Conservation (phyloP, 257 asterid species). For the Solanum dulcamara region DNA sequence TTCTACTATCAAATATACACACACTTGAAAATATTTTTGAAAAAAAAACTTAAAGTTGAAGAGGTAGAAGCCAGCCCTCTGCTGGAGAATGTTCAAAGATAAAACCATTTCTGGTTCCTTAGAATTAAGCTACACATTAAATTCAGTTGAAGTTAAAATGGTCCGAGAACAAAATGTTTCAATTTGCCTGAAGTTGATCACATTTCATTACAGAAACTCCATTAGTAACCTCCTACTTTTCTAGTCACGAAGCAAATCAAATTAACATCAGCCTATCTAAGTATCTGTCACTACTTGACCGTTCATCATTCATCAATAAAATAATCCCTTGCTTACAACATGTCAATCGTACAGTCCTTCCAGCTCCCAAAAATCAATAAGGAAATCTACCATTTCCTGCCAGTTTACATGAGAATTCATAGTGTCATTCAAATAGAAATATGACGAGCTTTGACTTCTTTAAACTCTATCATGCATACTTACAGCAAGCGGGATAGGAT, state of each 20-base stretch:
- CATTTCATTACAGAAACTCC: not conserved
- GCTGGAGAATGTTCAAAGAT: too few species aligned
- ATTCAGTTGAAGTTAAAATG: too few species aligned
- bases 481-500: conserved; percentile 66
- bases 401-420: not conserved
- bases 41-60: too few species aligned
- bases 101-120: too few species aligned
- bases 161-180: not conserved
- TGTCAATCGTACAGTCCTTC: conserved; percentile 25
- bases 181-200: not conserved
- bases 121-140: too few species aligned
- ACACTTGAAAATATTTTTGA: too few species aligned
- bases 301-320: not conserved
- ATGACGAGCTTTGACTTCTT: not conserved
- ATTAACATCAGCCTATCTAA: not conserved
- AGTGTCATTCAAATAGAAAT: not conserved
- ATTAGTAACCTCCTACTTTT: not conserved
- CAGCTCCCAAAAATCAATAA: conserved; percentile 30
- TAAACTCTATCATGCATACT: conserved; percentile 8
- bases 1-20: not conserved
- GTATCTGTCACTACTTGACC: not conserved
- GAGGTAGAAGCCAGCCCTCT: too few species aligned
- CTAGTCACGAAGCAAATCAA: not conserved
- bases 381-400: conserved; percentile 35
- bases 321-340: not conserved